These are phyloP conservation scores for Starmerella sirachaensis DNA, from an alignment of 805 yeast species.

Conservation along the genomic window DNA sequence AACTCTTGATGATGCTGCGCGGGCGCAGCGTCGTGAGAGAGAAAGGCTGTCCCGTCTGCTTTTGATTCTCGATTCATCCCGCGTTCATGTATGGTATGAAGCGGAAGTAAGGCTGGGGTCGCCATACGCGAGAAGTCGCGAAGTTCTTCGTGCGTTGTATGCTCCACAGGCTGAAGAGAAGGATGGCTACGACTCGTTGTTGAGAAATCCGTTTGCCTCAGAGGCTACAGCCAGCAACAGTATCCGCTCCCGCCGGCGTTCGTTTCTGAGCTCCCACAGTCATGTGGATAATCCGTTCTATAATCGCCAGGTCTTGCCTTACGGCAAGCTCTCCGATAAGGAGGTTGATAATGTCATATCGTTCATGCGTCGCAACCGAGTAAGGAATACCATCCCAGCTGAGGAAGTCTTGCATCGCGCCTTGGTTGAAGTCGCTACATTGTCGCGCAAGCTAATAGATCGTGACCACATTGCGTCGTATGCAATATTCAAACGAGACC, in stretches of 20 bases:
- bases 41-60: slow-evolving; percentile 11
- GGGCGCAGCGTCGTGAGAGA: slow-evolving; percentile 11
- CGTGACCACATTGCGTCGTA: slow-evolving; percentile 22
- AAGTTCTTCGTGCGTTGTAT: slow-evolving; percentile 9
- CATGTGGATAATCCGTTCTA: slow-evolving; percentile 25
- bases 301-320: slow-evolving; percentile 23
- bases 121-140: slow-evolving; percentile 11
- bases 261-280: slow-evolving; percentile 22
- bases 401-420: slow-evolving; percentile 30
- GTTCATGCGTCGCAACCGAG: slow-evolving; percentile 25
- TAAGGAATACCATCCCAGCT: slow-evolving; percentile 28
- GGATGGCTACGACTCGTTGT: background rate
- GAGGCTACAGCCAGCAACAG: background rate
- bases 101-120: slow-evolving; percentile 18
- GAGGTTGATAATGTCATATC: slow-evolving; percentile 26
- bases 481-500: slow-evolving; percentile 21
- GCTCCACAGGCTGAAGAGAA: slow-evolving; percentile 7
- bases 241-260: slow-evolving; percentile 23
- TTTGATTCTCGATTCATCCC: slow-evolving; percentile 10
- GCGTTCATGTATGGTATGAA: slow-evolving; percentile 23
- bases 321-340: slow-evolving; percentile 27
- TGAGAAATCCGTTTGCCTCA: background rate
- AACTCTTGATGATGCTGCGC: slow-evolving; percentile 13
- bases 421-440: slow-evolving; percentile 27
- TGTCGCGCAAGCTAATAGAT: slow-evolving; percentile 25